Evolutionary conservation across 768 basidiomycete genomes (phyloP), one percentile per base, ranked within the genome.

Genomic region (Suillus variegatus): DNA sequence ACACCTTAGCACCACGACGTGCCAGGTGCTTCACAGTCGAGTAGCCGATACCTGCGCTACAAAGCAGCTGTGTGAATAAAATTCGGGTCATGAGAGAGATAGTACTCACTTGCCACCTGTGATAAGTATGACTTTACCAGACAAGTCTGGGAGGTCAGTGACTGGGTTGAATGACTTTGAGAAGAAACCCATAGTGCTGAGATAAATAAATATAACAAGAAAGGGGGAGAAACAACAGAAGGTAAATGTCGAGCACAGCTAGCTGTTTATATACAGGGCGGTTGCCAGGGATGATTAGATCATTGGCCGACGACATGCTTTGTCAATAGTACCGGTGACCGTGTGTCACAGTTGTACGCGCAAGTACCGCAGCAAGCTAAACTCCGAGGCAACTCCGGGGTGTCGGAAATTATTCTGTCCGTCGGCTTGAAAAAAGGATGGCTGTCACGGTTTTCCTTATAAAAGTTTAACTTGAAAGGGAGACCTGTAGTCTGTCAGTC

Each of bases 1-100:
- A 88, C 7, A 88, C 84, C 68, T 85, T 88, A 6, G 87, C 86
- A 18, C 87, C 86, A 9, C 75, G 78, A 8, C 79, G 77, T 0
- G 82, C 85, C 22, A 90, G 82, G 66, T 82, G 81, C 61, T 80
- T 78, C 22, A 86, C 80, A 0, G 84, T 87, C 0, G 79, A 79
- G 67, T 80, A 83, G 0, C 88, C 87, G 18, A 86, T 79, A 1
- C 86, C 84, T 0, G 79, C 70, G 55, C 83, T 85, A 43, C n/a
- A 9, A 10, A 52, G 16, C 2, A 6, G 6, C 13, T 20, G 8
- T 52, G 13, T 52, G n/a, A 28, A 49, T 25, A 16, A 6, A 56
- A 16, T 38, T 36, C 28, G n/a, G 13, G 9, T 18, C 28, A 28
- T 52, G 2, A 6, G 2, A 22, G 32, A 68, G 73, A 32, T 63